Evolutionary conservation across 495 filamentous ascomycete genomes (phyloP), one percentile per base, ranked within the genome.

Genomic region (Penicillium ochrochloron): DNA sequence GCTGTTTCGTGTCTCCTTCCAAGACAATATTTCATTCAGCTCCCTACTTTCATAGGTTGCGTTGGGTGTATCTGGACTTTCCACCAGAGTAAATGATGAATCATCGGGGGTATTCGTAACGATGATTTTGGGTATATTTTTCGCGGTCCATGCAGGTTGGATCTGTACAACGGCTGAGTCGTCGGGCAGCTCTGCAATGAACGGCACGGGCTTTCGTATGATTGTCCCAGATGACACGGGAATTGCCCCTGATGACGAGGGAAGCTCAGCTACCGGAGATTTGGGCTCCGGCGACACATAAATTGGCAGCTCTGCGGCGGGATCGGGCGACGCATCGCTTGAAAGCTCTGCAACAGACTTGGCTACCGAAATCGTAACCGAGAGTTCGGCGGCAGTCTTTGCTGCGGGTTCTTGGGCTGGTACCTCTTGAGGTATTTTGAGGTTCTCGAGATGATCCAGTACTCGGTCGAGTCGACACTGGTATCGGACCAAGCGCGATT

Each of bases 1-100:
- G 46, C 50, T 56, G 33, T 62, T 58, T 12, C 59, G 55, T n/a
- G 62, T 65, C 37, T 65, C 37, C 5, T 63, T 60, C 66, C 66
- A 65, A 14, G 39, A 37, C 33, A 62, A 21, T 10, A 51, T 41
- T 19, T 65, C 55, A 57, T 65, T 48, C 51, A 65, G 57, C 41
- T 60, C 66, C 5, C 44, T 33, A n/a, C n/a, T 62, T 33, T 62
- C 62, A 46, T 59, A 21, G 15, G 15, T 50, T 15, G 14, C 14
- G 15, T 46, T 41, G 3, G 53, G 48, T n/a, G 48, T 50, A 21
- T 41, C 50, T n/a, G 59, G 55, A 29, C 56, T 52, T 35, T 35
- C 54, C 3, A 29, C 14, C 3, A 54, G 35, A 12, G 42, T 39
- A 48, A 17, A 31, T 12, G 35, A 59, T 9, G 57, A 34, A 14